phyloP scores from a whole-genome alignment of 768 basidiomycete species.

The Amanita jacksonii region DNA sequence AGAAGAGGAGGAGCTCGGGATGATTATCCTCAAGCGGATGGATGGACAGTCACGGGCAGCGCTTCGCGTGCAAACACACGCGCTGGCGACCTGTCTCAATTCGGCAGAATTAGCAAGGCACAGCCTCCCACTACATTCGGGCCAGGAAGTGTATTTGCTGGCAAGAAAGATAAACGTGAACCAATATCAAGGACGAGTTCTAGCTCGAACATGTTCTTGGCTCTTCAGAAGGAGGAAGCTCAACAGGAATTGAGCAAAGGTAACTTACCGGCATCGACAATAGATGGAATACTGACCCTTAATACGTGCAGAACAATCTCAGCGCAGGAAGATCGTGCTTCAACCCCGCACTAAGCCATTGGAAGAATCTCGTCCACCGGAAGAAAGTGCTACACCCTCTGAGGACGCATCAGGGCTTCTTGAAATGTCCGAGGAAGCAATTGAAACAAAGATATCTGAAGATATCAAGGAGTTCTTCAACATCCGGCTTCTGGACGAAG shows the following conservation, averaged over 20 bases:
- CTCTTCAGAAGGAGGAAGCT: slow-evolving; percentile 63
- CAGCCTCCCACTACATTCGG: slow-evolving; percentile 64
- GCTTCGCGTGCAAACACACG: slow-evolving; percentile 54
- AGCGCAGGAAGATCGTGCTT: slow-evolving; percentile 66
- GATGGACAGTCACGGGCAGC: slow-evolving; percentile 70
- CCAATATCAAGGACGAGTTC: slow-evolving; percentile 76
- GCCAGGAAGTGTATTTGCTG: slow-evolving; percentile 75
- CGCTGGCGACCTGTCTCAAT: slow-evolving; percentile 79
- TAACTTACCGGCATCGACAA: slow-evolving; percentile 14
- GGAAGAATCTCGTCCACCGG: slow-evolving; percentile 40
- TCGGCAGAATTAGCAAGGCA: slow-evolving; percentile 73
- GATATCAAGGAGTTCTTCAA: slow-evolving; percentile 83
- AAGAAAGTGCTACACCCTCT: slow-evolving; percentile 40
- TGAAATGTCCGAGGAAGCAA: slow-evolving; percentile 58
- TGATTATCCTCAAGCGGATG: slow-evolving; percentile 58
- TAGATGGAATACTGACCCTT: slow-evolving; percentile 5
- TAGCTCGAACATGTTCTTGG: slow-evolving; percentile 79
- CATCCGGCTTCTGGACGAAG: slow-evolving; percentile 79
- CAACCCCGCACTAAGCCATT: slow-evolving; percentile 70
- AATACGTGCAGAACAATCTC: slow-evolving; percentile 37
- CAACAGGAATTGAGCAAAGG: slow-evolving; percentile 44
- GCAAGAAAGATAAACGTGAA: slow-evolving; percentile 67
- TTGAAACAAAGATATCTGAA: slow-evolving; percentile 67
- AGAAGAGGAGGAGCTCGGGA: slow-evolving; percentile 72
- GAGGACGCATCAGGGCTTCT: slow-evolving; percentile 28